These are phyloP conservation scores for Daucus carota DNA, from an alignment of 129 eudicot genomes.

Conservation along the genomic window DNA sequence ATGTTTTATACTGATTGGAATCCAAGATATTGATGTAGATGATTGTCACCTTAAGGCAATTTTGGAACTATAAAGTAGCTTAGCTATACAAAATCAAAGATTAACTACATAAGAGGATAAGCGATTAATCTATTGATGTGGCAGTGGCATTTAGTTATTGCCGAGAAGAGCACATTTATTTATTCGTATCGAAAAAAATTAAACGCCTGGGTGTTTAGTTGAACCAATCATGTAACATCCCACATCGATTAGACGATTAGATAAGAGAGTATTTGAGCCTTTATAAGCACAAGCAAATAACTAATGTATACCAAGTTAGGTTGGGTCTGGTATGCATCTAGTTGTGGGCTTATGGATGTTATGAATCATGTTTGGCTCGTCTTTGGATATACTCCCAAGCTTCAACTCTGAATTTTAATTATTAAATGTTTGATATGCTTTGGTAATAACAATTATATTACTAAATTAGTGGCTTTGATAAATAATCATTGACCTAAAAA, in stretches of 20 bases:
- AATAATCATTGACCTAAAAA: not conserved
- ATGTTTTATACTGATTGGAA: too few species aligned
- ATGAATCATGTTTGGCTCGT: too few species aligned
- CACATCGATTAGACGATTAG: too few species aligned
- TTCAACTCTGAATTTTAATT: not conserved
- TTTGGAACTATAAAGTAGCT: not conserved
- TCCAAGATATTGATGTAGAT: not conserved
- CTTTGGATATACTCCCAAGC: not conserved
- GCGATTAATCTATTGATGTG: not conserved
- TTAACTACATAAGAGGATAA: not conserved
- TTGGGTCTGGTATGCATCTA: too few species aligned
- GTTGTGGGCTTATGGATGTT: too few species aligned
- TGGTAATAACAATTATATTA: not conserved
- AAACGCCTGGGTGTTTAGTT: not conserved
- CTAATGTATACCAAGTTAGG: too few species aligned
- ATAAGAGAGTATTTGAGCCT: too few species aligned
- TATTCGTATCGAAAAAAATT: not conserved
- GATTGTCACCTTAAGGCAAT: not conserved
- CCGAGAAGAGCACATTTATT: not conserved
- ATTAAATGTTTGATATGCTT: not conserved
- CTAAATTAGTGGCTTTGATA: not conserved
- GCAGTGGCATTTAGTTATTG: not conserved
- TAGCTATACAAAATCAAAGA: not conserved
- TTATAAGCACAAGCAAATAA: too few species aligned
- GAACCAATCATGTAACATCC: too few species aligned